A percentile compares a stretch with the other conserved stretches of the same genome.
These are phyloP conservation scores for Salmacisia buchloeana DNA, from an alignment of 1,284 basidiomycete species.

Conservation along the genomic window DNA sequence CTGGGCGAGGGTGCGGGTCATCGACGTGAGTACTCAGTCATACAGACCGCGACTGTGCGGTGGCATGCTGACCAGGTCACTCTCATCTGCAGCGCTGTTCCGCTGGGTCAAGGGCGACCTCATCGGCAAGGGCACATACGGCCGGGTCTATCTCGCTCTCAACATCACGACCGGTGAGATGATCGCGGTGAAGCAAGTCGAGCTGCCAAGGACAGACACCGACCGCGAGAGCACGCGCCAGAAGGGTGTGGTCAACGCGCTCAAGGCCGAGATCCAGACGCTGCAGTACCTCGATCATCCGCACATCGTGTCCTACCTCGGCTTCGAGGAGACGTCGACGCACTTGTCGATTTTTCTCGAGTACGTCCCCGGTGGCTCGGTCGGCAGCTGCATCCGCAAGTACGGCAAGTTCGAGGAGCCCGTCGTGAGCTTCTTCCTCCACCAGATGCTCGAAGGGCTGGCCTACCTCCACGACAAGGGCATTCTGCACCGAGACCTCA, in stretches of 20 bases:
- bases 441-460: slow-evolving; percentile 84
- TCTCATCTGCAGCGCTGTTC: slow-evolving; percentile 60
- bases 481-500: slow-evolving; percentile 92
- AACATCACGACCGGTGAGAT: slow-evolving; percentile 98
- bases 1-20: no score
- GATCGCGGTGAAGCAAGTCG: slow-evolving; percentile 99
- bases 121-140: slow-evolving; percentile 94
- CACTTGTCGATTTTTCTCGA: slow-evolving; percentile 91
- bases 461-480: slow-evolving; percentile 86
- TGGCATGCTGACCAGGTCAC: slow-evolving; percentile 3
- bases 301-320: slow-evolving; percentile 94
- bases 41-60: slow-evolving; percentile 51
- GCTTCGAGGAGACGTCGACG: slow-evolving; percentile 76
- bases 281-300: slow-evolving; percentile 94
- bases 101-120: slow-evolving; percentile 98
- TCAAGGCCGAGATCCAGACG: slow-evolving; percentile 90
- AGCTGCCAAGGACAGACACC: slow-evolving; percentile 79
- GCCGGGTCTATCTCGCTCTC: slow-evolving; percentile 88
- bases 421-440: slow-evolving; percentile 85
- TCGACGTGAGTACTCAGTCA: slow-evolving; percentile 32
- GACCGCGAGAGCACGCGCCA: slow-evolving; percentile 85
- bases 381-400: slow-evolving; percentile 84
- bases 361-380: slow-evolving; percentile 84
- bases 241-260: slow-evolving; percentile 75
- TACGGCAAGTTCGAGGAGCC: slow-evolving; percentile 89